Evolutionary conservation across 2,329 filamentous ascomycete species (phyloP).

Genomic region (Ophiostoma quercus): DNA sequence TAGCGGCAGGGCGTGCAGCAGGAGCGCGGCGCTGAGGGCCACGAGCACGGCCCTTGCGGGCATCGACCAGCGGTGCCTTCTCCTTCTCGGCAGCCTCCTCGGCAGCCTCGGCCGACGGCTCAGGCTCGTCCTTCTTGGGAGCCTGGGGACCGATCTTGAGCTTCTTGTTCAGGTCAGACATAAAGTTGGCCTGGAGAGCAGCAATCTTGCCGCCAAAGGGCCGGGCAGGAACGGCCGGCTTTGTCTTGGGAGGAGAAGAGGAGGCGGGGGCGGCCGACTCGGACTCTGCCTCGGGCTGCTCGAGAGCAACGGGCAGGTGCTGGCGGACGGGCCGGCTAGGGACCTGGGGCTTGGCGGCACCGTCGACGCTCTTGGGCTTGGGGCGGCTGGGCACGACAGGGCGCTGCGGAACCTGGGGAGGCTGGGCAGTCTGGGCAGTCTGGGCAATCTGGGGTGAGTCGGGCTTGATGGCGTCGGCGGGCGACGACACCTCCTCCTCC

Average conservation of each 20-base stretch:
- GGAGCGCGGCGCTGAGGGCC: slow-evolving; percentile 62
- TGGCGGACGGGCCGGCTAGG: slow-evolving; percentile 55
- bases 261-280: slow-evolving; percentile 27
- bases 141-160: slow-evolving; percentile 79
- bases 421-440: background rate
- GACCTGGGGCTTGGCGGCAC: slow-evolving; percentile 39
- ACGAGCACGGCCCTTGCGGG: slow-evolving; percentile 81
- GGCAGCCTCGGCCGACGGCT: slow-evolving; percentile 51
- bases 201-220: slow-evolving; percentile 83
- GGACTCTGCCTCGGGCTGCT: slow-evolving; percentile 31
- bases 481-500: slow-evolving; percentile 44
- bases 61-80: slow-evolving; percentile 78
- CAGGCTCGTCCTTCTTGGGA: slow-evolving; percentile 61
- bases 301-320: slow-evolving; percentile 43
- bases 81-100: slow-evolving; percentile 55
- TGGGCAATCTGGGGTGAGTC: slow-evolving; percentile 30
- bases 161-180: slow-evolving; percentile 87
- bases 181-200: slow-evolving; percentile 81
- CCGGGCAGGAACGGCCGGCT: slow-evolving; percentile 74
- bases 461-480: slow-evolving; percentile 49
- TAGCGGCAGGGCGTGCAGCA: slow-evolving; percentile 34
- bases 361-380: slow-evolving; percentile 36
- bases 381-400: slow-evolving; percentile 49
- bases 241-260: slow-evolving; percentile 56
- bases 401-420: slow-evolving; percentile 46